Conservation (phyloP, 2,329 filamentous ascomycete genomes). For the Hymenoscyphus infarciens region DNA sequence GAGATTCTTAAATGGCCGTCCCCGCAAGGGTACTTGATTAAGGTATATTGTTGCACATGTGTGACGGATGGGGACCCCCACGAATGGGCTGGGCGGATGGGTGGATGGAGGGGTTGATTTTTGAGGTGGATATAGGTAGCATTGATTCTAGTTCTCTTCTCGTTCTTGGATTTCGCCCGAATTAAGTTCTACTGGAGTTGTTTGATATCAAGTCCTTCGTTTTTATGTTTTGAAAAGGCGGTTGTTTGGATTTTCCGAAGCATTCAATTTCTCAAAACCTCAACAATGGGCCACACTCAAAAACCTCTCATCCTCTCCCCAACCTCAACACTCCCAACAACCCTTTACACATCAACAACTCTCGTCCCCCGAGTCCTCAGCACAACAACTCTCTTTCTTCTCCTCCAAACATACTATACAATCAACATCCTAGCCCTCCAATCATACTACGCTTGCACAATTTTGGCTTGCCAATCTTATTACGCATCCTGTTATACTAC, state of each 20-base stretch:
- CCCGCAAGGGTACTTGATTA: constrained; percentile 13
- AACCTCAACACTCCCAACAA: constrained; percentile 3
- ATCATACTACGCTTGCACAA: constrained; percentile 11
- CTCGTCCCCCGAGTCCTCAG: constrained; percentile 12
- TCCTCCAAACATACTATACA: background rate
- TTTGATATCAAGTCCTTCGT: too few relatives aligned
- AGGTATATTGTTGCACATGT: too few relatives aligned
- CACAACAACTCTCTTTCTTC: constrained; percentile 21
- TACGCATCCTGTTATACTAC: background rate
- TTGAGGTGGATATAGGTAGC: background rate
- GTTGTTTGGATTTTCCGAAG: too few relatives aligned
- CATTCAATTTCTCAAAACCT: background rate
- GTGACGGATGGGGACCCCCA: background rate
- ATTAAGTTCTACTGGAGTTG: too few relatives aligned
- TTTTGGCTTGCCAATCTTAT: constrained; percentile 9
- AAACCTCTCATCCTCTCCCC: constrained; percentile 1
- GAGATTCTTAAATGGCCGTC: too few relatives aligned
- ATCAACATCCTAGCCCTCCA: background rate
- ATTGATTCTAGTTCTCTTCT: background rate
- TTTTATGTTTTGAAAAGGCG: too few relatives aligned
- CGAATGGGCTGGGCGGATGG: background rate
- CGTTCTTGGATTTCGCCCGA: background rate
- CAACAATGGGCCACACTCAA: background rate
- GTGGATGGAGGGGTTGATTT: background rate
- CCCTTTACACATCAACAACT: constrained; percentile 3